These are phyloP conservation scores for Skeletonema potamos DNA, from an alignment of 108 stramenopile genomes.

Conservation along the genomic window DNA sequence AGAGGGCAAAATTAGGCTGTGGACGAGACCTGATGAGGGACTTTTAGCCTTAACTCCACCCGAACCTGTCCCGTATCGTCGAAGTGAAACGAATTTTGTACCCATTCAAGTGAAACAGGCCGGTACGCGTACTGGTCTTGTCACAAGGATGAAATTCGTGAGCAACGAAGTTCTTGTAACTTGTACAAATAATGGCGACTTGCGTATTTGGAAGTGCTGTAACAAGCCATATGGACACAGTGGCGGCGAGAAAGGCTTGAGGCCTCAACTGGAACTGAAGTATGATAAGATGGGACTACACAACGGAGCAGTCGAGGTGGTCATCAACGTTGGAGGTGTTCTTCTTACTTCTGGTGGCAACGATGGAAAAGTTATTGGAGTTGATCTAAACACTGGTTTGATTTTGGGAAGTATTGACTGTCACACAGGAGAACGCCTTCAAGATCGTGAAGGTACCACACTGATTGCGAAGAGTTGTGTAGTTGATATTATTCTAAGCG, in stretches of 20 bases:
- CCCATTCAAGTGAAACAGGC: slow-evolving; percentile 1
- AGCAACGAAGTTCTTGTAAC: slow-evolving; percentile 26
- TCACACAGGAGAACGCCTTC: slow-evolving; percentile 23
- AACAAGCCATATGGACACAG: neutral
- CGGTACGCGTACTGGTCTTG: slow-evolving; percentile 20
- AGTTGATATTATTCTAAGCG: slow-evolving; percentile 25
- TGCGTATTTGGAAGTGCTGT: slow-evolving; percentile 23
- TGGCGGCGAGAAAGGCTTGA: slow-evolving; percentile 4
- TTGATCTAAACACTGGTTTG: slow-evolving; percentile 33
- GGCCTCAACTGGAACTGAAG: slow-evolving; percentile 18
- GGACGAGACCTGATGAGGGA: slow-evolving; percentile 10
- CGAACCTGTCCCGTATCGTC: neutral
- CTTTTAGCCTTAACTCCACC: neutral
- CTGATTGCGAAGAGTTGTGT: slow-evolving; percentile 22
- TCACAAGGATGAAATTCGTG: slow-evolving; percentile 29
- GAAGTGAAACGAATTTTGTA: neutral
- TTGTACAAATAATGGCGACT: slow-evolving; percentile 34
- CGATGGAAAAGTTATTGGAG: slow-evolving; percentile 32
- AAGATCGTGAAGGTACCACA: neutral
- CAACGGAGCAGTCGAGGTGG: slow-evolving; percentile 29
- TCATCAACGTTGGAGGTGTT: slow-evolving; percentile 26
- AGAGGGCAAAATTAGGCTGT: slow-evolving; percentile 28
- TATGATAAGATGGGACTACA: slow-evolving; percentile 25
- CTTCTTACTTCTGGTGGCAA: slow-evolving; percentile 43
- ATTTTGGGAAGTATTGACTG: slow-evolving; percentile 21